Conservation (phyloP, 1,284 basidiomycete genomes). For the Moesziomyces sp. region DNA sequence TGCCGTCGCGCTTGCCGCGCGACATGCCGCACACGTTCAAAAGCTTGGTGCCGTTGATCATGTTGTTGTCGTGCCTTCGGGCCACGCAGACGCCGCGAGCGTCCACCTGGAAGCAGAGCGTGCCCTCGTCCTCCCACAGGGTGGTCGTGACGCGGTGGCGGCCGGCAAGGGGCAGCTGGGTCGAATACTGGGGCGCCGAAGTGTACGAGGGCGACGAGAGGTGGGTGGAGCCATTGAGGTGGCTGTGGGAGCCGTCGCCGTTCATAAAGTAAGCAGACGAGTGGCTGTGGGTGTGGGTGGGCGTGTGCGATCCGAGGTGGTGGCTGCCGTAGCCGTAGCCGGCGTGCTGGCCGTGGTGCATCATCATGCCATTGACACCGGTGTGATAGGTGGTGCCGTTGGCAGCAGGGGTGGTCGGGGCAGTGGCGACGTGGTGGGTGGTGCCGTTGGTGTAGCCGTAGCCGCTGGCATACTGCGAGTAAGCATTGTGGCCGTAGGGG, state of each 20-base stretch:
- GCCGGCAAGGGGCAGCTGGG: conserved; percentile 62
- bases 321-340: conserved; percentile 49
- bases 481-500: conserved; percentile 51
- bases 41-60: conserved; percentile 68
- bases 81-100: conserved; percentile 66
- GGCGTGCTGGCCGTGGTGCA: conserved; percentile 52
- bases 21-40: conserved; percentile 67
- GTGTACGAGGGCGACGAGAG: conserved; percentile 57
- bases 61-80: conserved; percentile 67
- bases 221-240: conserved; percentile 47
- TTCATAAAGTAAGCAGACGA: conserved; percentile 53
- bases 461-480: conserved; percentile 50
- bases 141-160: conserved; percentile 67
- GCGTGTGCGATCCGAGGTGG: conserved; percentile 49
- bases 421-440: conserved; percentile 38
- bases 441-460: conserved; percentile 50
- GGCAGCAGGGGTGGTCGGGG: conserved; percentile 47
- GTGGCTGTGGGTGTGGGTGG: conserved; percentile 47
- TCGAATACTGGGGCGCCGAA: conserved; percentile 60
- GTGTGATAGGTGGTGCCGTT: conserved; percentile 38
- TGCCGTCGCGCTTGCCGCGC: conserved; percentile 67
- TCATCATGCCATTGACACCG: conserved; percentile 51
- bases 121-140: conserved; percentile 67
- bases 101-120: conserved; percentile 67
- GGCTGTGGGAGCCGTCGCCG: conserved; percentile 49